These are phyloP conservation scores for Helianthus annuus DNA, from an alignment of 129 eudicot genomes.

Conservation along the genomic window HanXRQr2.0-SUNRISE NC_035438.2:19259945-19260444, in stretches of 20 bases:
- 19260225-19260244: conserved; percentile 60
- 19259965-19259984: conserved; percentile 37
- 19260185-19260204: conserved; percentile 57
- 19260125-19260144: conserved; percentile 39
- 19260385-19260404: conserved; percentile 51
- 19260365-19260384: conserved; percentile 83
- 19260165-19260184: conserved; percentile 40
- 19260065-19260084: conserved; percentile 38
- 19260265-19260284: conserved; percentile 90
- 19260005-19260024: conserved; percentile 73
- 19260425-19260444: neutral
- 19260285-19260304: conserved; percentile 89
- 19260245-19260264: conserved; percentile 86
- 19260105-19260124: conserved; percentile 51
- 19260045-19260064: conserved; percentile 70
- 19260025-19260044: conserved; percentile 95
- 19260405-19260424: conserved; percentile 7
- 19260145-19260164: conserved; percentile 35
- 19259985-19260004: conserved; percentile 52
- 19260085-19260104: conserved; percentile 36
- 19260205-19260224: conserved; percentile 62
- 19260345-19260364: conserved; percentile 88
- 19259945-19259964: conserved; percentile 49
- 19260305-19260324: conserved; percentile 69
- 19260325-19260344: conserved; percentile 86